A percentile compares a stretch with the other conserved stretches of the same genome.
These are phyloP conservation scores for Chamaecrista fasciculata DNA, from an alignment of 306 rosid genomes.

Conservation along the genomic window DNA sequence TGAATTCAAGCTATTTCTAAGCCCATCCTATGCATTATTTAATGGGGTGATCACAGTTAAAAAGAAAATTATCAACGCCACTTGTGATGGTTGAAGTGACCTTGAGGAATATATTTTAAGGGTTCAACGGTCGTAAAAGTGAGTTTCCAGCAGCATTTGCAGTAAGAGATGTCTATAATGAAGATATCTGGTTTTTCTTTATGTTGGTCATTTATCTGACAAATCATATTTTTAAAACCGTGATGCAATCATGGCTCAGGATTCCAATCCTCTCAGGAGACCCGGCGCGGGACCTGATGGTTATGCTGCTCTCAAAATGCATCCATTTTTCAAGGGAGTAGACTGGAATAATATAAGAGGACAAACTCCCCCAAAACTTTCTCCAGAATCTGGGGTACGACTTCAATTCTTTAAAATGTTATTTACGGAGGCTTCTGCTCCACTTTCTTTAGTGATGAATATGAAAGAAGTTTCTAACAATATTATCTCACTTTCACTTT, in stretches of 20 bases:
- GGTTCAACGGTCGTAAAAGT: background rate
- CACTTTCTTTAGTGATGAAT: constrained; percentile 14
- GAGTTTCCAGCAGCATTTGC: background rate
- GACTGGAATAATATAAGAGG: constrained; percentile 72
- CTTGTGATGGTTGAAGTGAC: background rate
- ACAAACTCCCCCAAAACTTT: constrained; percentile 77
- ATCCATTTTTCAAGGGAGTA: constrained; percentile 81
- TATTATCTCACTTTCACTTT: constrained; percentile 12
- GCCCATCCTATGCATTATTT: background rate
- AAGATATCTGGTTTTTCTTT: background rate
- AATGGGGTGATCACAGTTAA: background rate
- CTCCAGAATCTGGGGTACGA: constrained; percentile 63
- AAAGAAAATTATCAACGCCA: background rate
- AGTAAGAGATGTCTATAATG: background rate
- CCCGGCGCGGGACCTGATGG: constrained; percentile 94
- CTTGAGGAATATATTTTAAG: background rate
- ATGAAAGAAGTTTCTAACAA: background rate
- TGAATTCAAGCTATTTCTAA: background rate
- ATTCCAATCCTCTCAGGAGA: constrained; percentile 80
- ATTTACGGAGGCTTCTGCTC: constrained; percentile 17
- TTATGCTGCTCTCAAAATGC: constrained; percentile 66
- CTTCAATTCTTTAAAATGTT: constrained; percentile 25
- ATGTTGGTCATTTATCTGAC: constrained; percentile 15
- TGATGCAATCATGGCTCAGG: constrained; percentile 49
- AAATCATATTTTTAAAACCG: constrained; percentile 6